Percentiles rank a stretch among this genome's conserved stretches.
phyloP scores from a whole-genome alignment of 768 basidiomycete genomes.

The Trametes gibbosa region DNA sequence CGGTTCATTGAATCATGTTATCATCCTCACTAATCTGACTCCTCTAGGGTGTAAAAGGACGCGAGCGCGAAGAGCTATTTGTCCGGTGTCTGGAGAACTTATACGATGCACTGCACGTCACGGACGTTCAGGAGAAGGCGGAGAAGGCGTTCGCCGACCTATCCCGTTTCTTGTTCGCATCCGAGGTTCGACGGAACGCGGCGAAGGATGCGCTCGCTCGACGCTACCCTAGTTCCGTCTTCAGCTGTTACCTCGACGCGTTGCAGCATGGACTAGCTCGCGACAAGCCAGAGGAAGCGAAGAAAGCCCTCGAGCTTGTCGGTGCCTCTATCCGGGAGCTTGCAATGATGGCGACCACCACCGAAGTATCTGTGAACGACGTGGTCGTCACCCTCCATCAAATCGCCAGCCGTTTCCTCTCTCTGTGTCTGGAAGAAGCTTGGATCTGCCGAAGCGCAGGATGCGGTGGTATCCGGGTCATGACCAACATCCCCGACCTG shows the following conservation, averaged over 20 bases:
- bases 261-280: slow-evolving; percentile 74
- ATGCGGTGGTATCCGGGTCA: slow-evolving; percentile 78
- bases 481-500: slow-evolving; percentile 68
- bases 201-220: slow-evolving; percentile 52
- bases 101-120: slow-evolving; percentile 69
- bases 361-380: slow-evolving; percentile 49
- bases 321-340: slow-evolving; percentile 65
- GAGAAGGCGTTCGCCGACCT: slow-evolving; percentile 68
- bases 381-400: slow-evolving; percentile 72
- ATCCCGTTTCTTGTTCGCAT: slow-evolving; percentile 66
- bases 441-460: slow-evolving; percentile 92
- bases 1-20: too few species aligned
- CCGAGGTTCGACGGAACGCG: slow-evolving; percentile 65
- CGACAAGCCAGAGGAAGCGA: slow-evolving; percentile 57
- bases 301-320: slow-evolving; percentile 59
- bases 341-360: slow-evolving; percentile 49
- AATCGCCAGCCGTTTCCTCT: slow-evolving; percentile 77
- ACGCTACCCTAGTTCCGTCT: slow-evolving; percentile 53
- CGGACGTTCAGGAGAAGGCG: slow-evolving; percentile 69
- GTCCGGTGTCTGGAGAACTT: slow-evolving; percentile 68
- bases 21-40: background rate
- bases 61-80: slow-evolving; percentile 76
- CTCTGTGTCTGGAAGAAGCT: slow-evolving; percentile 86
- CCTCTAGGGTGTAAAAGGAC: slow-evolving; percentile 62
- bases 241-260: slow-evolving; percentile 77